These are phyloP conservation scores for Cladosporium sp. DNA, from an alignment of 2,329 filamentous ascomycete species.

Conservation along the genomic window DNA sequence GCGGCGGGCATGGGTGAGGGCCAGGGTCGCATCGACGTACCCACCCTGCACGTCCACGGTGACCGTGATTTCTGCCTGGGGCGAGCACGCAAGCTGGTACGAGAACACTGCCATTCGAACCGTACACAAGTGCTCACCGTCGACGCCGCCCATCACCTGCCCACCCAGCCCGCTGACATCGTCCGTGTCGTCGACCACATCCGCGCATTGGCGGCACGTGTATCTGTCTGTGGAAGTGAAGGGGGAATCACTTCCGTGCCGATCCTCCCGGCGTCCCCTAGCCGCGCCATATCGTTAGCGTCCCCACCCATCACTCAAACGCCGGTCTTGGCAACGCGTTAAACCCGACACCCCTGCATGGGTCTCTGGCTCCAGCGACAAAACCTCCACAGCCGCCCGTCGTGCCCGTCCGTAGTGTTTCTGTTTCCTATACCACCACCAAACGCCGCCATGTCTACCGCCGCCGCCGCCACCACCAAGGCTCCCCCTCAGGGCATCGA, in stretches of 20 bases:
- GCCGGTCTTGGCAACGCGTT: background rate
- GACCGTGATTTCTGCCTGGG: background rate
- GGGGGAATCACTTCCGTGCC: background rate
- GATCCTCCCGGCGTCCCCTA: background rate
- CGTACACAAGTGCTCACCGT: background rate
- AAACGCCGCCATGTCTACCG: constrained; percentile 6
- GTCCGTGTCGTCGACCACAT: background rate
- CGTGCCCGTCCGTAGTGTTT: background rate
- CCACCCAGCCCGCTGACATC: background rate
- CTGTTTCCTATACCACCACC: constrained; percentile 28
- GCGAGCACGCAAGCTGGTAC: background rate
- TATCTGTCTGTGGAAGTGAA: background rate
- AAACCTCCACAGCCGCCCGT: background rate
- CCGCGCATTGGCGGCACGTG: background rate
- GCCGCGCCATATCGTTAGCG: background rate
- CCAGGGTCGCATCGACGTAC: background rate
- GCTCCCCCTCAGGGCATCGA: constrained; percentile 56
- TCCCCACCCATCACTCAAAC: background rate
- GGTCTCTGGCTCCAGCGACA: background rate
- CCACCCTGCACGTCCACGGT: background rate
- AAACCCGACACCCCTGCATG: background rate
- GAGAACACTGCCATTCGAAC: background rate
- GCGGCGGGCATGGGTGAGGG: background rate
- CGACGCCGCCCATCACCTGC: background rate
- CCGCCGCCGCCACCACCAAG: constrained; percentile 29